A percentile compares a stretch with the other conserved stretches of the same genome.
Conservation (phyloP, 108 stramenopile genomes). For the Stephanodiscus minutulus region DNA sequence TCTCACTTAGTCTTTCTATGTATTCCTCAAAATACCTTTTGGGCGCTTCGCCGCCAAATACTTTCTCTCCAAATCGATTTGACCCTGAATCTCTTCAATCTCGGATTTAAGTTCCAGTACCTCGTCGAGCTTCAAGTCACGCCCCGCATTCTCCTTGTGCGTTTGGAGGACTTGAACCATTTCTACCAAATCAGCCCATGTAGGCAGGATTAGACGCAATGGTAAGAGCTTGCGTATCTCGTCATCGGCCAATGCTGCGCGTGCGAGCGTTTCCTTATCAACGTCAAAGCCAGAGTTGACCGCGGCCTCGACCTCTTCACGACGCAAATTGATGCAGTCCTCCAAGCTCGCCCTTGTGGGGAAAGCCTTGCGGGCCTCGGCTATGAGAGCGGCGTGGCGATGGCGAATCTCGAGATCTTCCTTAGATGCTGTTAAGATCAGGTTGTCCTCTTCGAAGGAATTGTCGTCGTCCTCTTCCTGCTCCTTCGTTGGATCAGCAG, state of each 20-base stretch:
- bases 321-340: slow-evolving; percentile 44
- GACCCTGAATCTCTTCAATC: slow-evolving; percentile 44
- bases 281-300: slow-evolving; percentile 48
- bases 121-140: slow-evolving; percentile 21
- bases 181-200: slow-evolving; percentile 35
- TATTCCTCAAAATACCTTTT: slow-evolving; percentile 42
- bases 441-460: slow-evolving; percentile 6
- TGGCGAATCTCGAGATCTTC: slow-evolving; percentile 28
- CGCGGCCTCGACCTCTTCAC: slow-evolving; percentile 32
- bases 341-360: slow-evolving; percentile 47
- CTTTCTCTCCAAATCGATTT: slow-evolving; percentile 40
- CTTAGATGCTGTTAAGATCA: background rate
- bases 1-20: slow-evolving; percentile 24
- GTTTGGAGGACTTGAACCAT: slow-evolving; percentile 45
- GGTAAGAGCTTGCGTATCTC: slow-evolving; percentile 54
- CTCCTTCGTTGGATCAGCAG: slow-evolving; percentile 5
- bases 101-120: slow-evolving; percentile 27
- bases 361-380: slow-evolving; percentile 41
- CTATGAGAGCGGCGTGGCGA: slow-evolving; percentile 37
- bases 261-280: slow-evolving; percentile 43
- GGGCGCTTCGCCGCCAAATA: slow-evolving; percentile 21
- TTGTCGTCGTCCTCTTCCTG: slow-evolving; percentile 20
- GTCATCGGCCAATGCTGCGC: slow-evolving; percentile 52
- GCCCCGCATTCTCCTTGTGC: slow-evolving; percentile 45
- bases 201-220: slow-evolving; percentile 48